phyloP scores from a whole-genome alignment of 2,329 filamentous ascomycete species.

The Fusarium fracticaudum region DNA sequence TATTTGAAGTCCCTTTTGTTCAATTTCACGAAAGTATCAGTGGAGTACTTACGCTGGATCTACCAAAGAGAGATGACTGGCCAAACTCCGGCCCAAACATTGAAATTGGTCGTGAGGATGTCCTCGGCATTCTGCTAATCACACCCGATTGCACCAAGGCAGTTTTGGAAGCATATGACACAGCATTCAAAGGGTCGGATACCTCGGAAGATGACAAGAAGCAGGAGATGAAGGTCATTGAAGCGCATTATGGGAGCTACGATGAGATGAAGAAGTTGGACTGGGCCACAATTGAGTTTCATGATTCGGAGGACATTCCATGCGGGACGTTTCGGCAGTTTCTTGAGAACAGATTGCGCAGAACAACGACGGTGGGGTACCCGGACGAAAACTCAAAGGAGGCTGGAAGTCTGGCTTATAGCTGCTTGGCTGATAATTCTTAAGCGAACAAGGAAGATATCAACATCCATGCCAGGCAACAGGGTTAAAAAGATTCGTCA shows the following conservation, averaged over 20 bases:
- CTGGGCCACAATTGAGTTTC: slow-evolving; percentile 4
- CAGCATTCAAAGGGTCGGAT: background rate
- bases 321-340: slow-evolving; percentile 19
- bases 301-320: background rate
- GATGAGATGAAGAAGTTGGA: slow-evolving; percentile 26
- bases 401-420: slow-evolving; percentile 4
- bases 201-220: slow-evolving; percentile 10
- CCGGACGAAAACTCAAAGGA: background rate
- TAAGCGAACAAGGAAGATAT: background rate
- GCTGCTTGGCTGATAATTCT: background rate
- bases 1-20: background rate
- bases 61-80: slow-evolving; percentile 6
- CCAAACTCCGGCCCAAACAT: slow-evolving; percentile 10
- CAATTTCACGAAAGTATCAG: slow-evolving; percentile 10
- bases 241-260: slow-evolving; percentile 25
- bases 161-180: slow-evolving; percentile 14
- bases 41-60: background rate
- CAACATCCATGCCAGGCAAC: background rate
- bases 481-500: background rate
- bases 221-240: slow-evolving; percentile 5
- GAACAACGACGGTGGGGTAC: background rate
- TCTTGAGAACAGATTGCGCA: background rate
- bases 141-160: slow-evolving; percentile 5
- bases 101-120: slow-evolving; percentile 13
- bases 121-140: slow-evolving; percentile 4